Evolutionary conservation across 371 early-diverging fungal species (phyloP).

Genomic region (Encephalitozoon cuniculi): DNA sequence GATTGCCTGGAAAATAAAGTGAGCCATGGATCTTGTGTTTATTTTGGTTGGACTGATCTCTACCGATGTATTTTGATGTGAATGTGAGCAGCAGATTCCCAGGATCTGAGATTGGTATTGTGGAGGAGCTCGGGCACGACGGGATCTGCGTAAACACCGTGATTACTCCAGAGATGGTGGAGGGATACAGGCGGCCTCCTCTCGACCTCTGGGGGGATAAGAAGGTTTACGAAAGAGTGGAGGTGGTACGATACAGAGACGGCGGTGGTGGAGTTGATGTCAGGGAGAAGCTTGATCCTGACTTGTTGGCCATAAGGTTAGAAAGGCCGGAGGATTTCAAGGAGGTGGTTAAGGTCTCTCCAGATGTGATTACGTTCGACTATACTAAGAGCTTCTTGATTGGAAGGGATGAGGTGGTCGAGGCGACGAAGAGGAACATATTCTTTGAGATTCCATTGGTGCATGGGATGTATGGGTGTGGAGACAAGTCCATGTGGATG

Average conservation of each 20-base stretch:
- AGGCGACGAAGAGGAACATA: slow-evolving; percentile 13
- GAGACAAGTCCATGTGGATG: slow-evolving; percentile 25
- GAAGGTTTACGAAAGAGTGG: background rate
- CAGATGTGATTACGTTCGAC: slow-evolving; percentile 35
- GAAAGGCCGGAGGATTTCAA: background rate
- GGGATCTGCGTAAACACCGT: slow-evolving; percentile 22
- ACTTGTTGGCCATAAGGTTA: background rate
- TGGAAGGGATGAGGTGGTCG: background rate
- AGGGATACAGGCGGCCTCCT: background rate
- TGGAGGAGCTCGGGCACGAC: background rate
- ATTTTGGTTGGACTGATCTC: background rate
- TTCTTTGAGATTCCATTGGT: slow-evolving; percentile 26
- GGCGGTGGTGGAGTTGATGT: background rate
- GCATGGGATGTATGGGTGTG: slow-evolving; percentile 10
- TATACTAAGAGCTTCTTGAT: background rate
- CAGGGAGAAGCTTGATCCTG: background rate
- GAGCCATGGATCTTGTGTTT: background rate
- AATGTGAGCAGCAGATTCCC: background rate
- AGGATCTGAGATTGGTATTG: background rate
- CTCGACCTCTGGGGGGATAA: background rate
- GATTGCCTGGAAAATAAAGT: background rate
- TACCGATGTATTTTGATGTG: slow-evolving; percentile 18
- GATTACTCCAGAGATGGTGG: background rate
- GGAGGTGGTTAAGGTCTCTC: background rate
- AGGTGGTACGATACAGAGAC: background rate